Conservation (phyloP, 768 basidiomycete species). For the Auriscalpium microsporum region DNA sequence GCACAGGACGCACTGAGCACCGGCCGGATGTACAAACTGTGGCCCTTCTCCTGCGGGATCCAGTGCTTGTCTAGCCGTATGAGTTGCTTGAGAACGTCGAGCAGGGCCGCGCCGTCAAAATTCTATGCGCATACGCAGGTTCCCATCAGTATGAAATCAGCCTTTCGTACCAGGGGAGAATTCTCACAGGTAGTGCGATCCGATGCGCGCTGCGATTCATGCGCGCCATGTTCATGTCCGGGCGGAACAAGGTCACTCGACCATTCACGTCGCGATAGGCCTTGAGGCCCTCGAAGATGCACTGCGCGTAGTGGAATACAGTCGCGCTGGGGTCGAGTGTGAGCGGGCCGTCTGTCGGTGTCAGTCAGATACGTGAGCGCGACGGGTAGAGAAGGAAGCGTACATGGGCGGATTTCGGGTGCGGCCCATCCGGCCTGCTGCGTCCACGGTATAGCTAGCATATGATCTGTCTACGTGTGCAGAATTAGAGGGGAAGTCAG, state of each 20-base stretch:
- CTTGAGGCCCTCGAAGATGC: conserved; percentile 44
- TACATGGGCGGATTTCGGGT: conserved; percentile 37
- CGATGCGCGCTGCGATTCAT: conserved; percentile 39
- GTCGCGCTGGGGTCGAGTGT: conserved; percentile 41
- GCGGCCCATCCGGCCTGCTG: conserved; percentile 33
- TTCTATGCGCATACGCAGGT: conserved; percentile 14
- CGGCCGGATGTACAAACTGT: conserved; percentile 44
- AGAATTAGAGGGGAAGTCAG: neutral
- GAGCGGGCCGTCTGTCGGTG: conserved; percentile 34
- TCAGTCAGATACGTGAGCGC: neutral
- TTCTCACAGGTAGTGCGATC: conserved; percentile 25
- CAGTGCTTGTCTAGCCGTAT: conserved; percentile 36
- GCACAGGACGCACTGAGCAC: conserved; percentile 22
- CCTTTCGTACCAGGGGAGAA: neutral
- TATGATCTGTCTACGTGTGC: conserved; percentile 25
- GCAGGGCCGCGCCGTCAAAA: conserved; percentile 35
- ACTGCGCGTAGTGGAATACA: conserved; percentile 46
- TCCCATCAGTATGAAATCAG: too few relatives aligned
- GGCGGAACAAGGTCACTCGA: conserved; percentile 38
- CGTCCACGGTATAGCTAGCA: conserved; percentile 35
- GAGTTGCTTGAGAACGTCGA: conserved; percentile 39
- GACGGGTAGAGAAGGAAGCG: conserved; percentile 11
- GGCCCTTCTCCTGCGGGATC: conserved; percentile 41
- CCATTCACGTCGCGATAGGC: conserved; percentile 39
- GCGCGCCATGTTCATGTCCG: conserved; percentile 46